A percentile compares a stretch with the other conserved stretches of the same genome.
phyloP scores from a whole-genome alignment of 2,329 filamentous ascomycete species.

The Diaporthe longicolla region DNA sequence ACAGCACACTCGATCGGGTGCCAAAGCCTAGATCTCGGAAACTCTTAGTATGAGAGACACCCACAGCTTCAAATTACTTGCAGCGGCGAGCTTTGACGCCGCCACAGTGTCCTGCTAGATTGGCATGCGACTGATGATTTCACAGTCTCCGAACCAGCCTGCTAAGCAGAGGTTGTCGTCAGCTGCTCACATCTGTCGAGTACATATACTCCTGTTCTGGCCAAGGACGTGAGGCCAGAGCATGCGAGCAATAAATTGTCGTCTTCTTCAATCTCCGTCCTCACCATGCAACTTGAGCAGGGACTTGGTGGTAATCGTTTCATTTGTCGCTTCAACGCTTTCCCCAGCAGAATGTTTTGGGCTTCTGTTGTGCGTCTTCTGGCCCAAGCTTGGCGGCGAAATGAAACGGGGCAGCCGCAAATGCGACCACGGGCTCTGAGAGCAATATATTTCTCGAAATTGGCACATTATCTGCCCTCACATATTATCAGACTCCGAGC shows the following conservation, averaged over 20 bases:
- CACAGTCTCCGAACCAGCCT: background rate
- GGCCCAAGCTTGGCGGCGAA: background rate
- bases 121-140: background rate
- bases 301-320: background rate
- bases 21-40: background rate
- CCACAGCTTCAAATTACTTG: background rate
- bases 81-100: background rate
- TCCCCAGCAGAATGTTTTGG: background rate
- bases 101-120: too few relatives aligned
- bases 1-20: background rate
- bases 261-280: constrained; percentile 1
- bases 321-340: background rate
- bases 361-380: background rate
- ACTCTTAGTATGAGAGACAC: too few relatives aligned
- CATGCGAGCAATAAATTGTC: background rate
- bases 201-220: background rate
- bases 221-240: background rate
- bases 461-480: background rate
- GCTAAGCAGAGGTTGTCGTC: background rate
- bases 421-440: background rate
- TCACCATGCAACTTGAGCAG: background rate
- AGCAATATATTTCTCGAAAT: constrained; percentile 10
- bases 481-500: constrained; percentile 13
- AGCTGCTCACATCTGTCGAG: background rate
- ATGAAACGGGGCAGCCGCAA: constrained; percentile 17